Base-by-base conservation (phyloP, 1,284 basidiomycete species). In the Clitocybe nebularis region DNA sequence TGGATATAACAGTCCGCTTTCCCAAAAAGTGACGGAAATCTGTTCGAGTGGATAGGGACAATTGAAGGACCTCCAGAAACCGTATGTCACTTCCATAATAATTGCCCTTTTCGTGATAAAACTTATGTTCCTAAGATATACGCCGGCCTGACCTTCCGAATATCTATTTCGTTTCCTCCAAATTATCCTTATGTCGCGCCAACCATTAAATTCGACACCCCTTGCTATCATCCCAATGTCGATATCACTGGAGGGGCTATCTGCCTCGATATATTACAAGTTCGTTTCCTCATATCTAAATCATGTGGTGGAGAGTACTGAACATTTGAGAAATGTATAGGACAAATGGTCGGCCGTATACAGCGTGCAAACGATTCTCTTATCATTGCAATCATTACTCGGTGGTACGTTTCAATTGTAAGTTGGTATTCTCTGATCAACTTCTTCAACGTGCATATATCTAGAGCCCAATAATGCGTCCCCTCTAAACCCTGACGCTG, bases 261-360 rank as follows among this genome's bases (percentile, higher is more conserved):
- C 52, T 93, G 89, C 62, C 71, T 93, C 34, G 89, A 91, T 56
- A 89, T 90, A 53, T 64, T 90, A 33, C 86, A 89, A 73, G 85
- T 79, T 41, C 17, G 13, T 34, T 11, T 41, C 6, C 11, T n/a
- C 29, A 34, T 35, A 7, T 41, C n/a, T 10, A 3, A 25, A 21
- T 41, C 41, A n/a, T n/a, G n/a, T n/a, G n/a, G n/a, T n/a, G 19
- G 5, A 10, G 20, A 11, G 20, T 36, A 17, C 21, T 5, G 24
- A 24, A 11, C 8, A n/a, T 36, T 39, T 37, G 13, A 47, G 4
- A 45, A 4, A 28, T 39, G 23, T 23, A 30, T 50, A 93, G 84
- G 89, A 92, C 62, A 88, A 92, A 59, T 93, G 89, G 89, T 89
- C 87, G 8, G 89, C 90, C 6, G 84, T 92, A 2, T 90, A 93